phyloP scores from a whole-genome alignment of 306 rosid genomes.

The Sicyos baderoa region DNA sequence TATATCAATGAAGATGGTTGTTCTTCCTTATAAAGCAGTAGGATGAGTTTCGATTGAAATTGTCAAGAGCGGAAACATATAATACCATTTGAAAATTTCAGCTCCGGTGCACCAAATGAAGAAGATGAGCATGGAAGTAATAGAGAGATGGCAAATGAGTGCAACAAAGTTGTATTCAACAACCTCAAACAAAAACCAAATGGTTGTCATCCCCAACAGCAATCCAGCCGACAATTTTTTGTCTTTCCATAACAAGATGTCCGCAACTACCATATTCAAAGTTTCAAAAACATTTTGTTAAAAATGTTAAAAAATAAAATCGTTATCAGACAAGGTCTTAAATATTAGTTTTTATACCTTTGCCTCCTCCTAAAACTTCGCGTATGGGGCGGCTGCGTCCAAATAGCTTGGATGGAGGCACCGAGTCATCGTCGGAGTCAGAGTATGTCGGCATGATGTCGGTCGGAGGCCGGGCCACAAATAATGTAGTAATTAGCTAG shows the following conservation, averaged over 20 bases:
- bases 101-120: conserved; percentile 53
- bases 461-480: neutral
- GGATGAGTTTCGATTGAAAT: too few relatives aligned
- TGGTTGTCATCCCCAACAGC: conserved; percentile 46
- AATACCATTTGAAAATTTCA: conserved; percentile 50
- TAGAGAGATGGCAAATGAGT: conserved; percentile 55
- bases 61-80: too few relatives aligned
- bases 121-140: conserved; percentile 51
- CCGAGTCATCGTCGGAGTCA: conserved; percentile 3
- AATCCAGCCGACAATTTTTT: conserved; percentile 37
- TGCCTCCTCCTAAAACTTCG: conserved; percentile 5
- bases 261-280: conserved; percentile 41
- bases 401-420: neutral
- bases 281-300: too few relatives aligned
- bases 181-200: conserved; percentile 76
- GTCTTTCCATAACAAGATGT: conserved; percentile 62
- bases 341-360: neutral
- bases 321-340: neutral
- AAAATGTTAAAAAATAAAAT: too few relatives aligned
- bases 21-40: too few relatives aligned
- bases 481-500: neutral
- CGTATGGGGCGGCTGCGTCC: neutral
- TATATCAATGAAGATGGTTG: too few relatives aligned
- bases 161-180: conserved; percentile 60
- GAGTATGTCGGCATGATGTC: neutral